Evolutionary conservation across 1,284 basidiomycete species (phyloP).

Genomic region (Cerrena zonata): DNA sequence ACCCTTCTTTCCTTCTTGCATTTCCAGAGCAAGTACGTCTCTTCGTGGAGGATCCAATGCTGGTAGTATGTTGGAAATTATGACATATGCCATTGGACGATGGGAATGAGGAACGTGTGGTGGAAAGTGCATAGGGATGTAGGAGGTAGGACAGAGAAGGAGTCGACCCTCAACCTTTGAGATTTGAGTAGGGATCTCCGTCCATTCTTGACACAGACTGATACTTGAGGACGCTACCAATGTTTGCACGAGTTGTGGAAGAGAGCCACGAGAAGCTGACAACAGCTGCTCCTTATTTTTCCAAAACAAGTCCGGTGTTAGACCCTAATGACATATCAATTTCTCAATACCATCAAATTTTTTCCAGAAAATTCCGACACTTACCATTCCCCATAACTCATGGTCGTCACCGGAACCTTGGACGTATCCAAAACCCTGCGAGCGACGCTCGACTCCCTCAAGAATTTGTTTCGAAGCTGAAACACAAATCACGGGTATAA

Average conservation of each 20-base stretch:
- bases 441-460: conserved; percentile 53
- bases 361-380: conserved; percentile 20
- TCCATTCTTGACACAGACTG: conserved; percentile 12
- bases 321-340: conserved; percentile 39
- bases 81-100: conserved; percentile 15
- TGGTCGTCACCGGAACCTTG: conserved; percentile 90
- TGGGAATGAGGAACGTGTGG: conserved; percentile 7
- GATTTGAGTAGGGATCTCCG: conserved; percentile 20
- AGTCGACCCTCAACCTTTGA: conserved; percentile 19
- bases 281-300: conserved; percentile 47
- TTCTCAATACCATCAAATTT: neutral
- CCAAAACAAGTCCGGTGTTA: conserved; percentile 77
- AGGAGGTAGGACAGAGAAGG: conserved; percentile 18
- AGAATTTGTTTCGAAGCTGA: conserved; percentile 68
- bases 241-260: conserved; percentile 43
- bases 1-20: conserved; percentile 47
- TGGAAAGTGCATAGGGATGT: conserved; percentile 21
- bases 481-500: conserved; percentile 68
- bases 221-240: conserved; percentile 31
- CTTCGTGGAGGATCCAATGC: neutral
- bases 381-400: conserved; percentile 76
- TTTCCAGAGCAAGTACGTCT: conserved; percentile 26
- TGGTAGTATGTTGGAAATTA: conserved; percentile 15
- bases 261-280: conserved; percentile 34
- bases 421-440: conserved; percentile 68